Evolutionary conservation across 2,329 filamentous ascomycete species (phyloP).

Genomic region (Colletotrichum orbiculare): DNA sequence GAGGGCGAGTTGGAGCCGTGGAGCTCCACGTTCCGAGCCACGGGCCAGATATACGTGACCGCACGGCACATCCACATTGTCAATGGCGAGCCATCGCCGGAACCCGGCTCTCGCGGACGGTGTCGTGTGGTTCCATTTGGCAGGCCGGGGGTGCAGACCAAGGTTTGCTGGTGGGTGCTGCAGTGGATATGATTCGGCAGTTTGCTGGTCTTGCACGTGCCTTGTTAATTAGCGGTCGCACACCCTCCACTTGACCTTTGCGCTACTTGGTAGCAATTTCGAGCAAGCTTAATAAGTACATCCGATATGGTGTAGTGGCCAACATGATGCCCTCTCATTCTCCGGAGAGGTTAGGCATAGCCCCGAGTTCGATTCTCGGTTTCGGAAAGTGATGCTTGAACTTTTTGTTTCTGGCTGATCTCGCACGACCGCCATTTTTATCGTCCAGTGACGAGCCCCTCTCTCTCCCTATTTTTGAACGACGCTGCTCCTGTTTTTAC

Average conservation of each 20-base stretch:
- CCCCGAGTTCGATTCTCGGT: conserved; percentile 36
- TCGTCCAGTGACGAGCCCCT: too few species aligned
- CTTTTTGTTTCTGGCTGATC: background rate
- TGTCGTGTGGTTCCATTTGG: conserved; percentile 1
- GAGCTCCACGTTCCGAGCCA: conserved; percentile 32
- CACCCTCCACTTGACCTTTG: background rate
- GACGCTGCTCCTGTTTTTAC: too few species aligned
- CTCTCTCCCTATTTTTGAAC: too few species aligned
- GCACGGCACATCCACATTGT: background rate
- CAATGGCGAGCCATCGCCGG: background rate
- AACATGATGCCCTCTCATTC: conserved; percentile 34
- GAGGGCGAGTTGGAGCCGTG: conserved; percentile 6
- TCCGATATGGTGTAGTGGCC: conserved; percentile 36
- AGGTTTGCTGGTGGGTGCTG: background rate
- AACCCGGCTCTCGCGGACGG: conserved; percentile 17
- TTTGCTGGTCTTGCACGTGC: background rate
- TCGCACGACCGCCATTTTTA: background rate
- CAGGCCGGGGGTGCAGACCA: background rate
- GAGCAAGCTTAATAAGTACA: background rate
- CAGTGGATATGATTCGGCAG: background rate
- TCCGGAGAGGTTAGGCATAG: conserved; percentile 23
- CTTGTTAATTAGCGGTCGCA: background rate
- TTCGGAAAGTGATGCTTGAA: conserved; percentile 19
- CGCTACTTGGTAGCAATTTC: background rate
- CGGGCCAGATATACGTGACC: conserved; percentile 1